Conservation (phyloP, 768 basidiomycete genomes). For the Amanita polypyramis region DNA sequence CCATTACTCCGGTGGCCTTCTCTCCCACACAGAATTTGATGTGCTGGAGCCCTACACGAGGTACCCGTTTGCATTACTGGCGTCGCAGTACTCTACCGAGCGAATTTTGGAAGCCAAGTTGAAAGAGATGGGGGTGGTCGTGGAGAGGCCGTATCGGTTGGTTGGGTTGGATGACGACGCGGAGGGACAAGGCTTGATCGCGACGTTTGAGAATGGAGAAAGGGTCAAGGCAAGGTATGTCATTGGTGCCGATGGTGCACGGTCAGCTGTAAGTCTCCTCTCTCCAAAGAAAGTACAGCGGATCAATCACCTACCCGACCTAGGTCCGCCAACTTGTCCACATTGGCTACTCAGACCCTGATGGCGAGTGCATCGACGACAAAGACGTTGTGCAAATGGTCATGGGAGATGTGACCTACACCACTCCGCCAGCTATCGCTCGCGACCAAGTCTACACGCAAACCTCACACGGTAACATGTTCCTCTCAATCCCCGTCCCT, state of each 20-base stretch:
- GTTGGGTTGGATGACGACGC: constrained; percentile 23
- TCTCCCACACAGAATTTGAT: constrained; percentile 21
- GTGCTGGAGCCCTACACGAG: constrained; percentile 29
- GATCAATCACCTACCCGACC: background rate
- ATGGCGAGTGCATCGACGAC: constrained; percentile 16
- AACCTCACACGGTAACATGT: too few species aligned
- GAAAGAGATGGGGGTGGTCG: constrained; percentile 18
- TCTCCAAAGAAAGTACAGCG: background rate
- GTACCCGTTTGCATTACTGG: constrained; percentile 29
- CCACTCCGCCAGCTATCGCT: constrained; percentile 14
- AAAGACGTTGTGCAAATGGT: constrained; percentile 28
- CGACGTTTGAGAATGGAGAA: constrained; percentile 36
- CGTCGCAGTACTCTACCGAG: constrained; percentile 37
- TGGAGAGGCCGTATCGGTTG: constrained; percentile 29
- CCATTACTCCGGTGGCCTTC: constrained; percentile 18
- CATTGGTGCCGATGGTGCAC: constrained; percentile 41
- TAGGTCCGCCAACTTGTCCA: constrained; percentile 33
- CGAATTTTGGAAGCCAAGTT: constrained; percentile 26
- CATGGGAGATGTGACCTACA: constrained; percentile 36
- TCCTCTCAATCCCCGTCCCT: constrained; percentile 27
- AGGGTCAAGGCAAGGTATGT: constrained; percentile 34
- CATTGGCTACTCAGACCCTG: constrained; percentile 35
- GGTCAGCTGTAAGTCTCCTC: constrained; percentile 25
- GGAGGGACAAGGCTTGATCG: constrained; percentile 22
- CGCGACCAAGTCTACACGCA: constrained; percentile 11